phyloP scores from a whole-genome alignment of 169 alveolate species.

The Blepharisma undulans region DNA sequence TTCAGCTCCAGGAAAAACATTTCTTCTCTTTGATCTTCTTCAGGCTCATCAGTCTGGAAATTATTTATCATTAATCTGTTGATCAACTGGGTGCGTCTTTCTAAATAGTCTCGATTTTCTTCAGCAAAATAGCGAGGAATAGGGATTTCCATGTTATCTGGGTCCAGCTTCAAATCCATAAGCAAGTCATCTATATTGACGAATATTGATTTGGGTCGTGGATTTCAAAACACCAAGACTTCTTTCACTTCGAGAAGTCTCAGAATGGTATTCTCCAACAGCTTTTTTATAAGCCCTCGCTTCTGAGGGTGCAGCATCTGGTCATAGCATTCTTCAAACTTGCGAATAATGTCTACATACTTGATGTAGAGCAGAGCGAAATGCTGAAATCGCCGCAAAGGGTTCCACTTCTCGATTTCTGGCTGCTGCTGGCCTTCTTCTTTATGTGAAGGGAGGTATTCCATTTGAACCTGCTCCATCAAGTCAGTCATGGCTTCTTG shows the following conservation, averaged over 20 bases:
- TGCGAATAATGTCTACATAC: slow-evolving; percentile 84
- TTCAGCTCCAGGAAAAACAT: slow-evolving; percentile 63
- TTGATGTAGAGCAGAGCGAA: slow-evolving; percentile 85
- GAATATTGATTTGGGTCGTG: slow-evolving; percentile 82
- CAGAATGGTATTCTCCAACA: slow-evolving; percentile 81
- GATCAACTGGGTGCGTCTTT: slow-evolving; percentile 65
- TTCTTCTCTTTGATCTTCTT: slow-evolving; percentile 68
- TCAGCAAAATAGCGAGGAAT: slow-evolving; percentile 88
- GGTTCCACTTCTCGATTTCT: slow-evolving; percentile 49
- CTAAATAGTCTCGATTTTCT: slow-evolving; percentile 80
- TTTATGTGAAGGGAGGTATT: slow-evolving; percentile 77
- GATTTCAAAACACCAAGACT: slow-evolving; percentile 71
- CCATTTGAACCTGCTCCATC: slow-evolving; percentile 83
- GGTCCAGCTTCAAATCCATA: slow-evolving; percentile 86
- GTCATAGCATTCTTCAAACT: slow-evolving; percentile 89
- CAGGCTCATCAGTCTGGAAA: slow-evolving; percentile 73
- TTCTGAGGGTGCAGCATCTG: slow-evolving; percentile 91
- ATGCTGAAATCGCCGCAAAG: slow-evolving; percentile 71
- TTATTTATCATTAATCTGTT: slow-evolving; percentile 63
- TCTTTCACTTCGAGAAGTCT: slow-evolving; percentile 84
- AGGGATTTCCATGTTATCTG: slow-evolving; percentile 84
- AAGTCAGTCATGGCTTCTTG: slow-evolving; percentile 87
- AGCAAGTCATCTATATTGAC: slow-evolving; percentile 86
- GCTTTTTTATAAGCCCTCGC: slow-evolving; percentile 79
- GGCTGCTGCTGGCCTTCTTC: slow-evolving; percentile 47